Percentiles rank a stretch among this genome's conserved stretches.
These are phyloP conservation scores for Rhodofomes roseus DNA, from an alignment of 1,284 basidiomycete genomes.

Conservation along the genomic window DNA sequence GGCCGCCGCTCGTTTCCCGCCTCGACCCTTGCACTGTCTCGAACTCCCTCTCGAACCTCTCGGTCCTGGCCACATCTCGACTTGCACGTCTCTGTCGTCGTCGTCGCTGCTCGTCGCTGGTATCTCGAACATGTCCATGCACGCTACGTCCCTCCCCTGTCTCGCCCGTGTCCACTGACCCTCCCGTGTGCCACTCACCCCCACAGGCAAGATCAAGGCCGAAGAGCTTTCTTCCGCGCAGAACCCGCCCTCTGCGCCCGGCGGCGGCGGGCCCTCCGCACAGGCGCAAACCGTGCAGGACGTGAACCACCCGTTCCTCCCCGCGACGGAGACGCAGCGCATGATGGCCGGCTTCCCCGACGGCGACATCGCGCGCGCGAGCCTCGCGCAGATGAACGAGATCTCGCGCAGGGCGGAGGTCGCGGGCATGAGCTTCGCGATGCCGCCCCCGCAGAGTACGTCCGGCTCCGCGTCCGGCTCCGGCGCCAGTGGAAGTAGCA, in stretches of 20 bases:
- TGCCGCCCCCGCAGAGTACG: not conserved
- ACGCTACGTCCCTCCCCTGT: not conserved
- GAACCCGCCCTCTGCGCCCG: slow-evolving; percentile 9
- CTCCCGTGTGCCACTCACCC: not conserved
- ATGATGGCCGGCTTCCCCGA: slow-evolving; percentile 52
- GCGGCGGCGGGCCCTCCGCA: slow-evolving; percentile 11
- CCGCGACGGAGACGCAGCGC: slow-evolving; percentile 54
- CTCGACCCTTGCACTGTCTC: slow-evolving; percentile 4
- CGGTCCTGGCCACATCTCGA: too few relatives aligned
- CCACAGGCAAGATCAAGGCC: slow-evolving; percentile 25
- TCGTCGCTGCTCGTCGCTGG: too few relatives aligned
- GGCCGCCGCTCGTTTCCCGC: not conserved
- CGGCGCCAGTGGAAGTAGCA: slow-evolving; percentile 8
- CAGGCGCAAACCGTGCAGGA: slow-evolving; percentile 23
- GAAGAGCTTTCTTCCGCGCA: slow-evolving; percentile 21
- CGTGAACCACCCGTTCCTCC: slow-evolving; percentile 47
- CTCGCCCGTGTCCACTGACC: not conserved
- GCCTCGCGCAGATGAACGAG: slow-evolving; percentile 72
- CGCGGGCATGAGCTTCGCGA: slow-evolving; percentile 39
- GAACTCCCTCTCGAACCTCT: not conserved
- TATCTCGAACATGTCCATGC: not conserved
- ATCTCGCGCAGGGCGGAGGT: slow-evolving; percentile 57
- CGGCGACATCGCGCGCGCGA: slow-evolving; percentile 55
- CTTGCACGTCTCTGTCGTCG: too few relatives aligned
- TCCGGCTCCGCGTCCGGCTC: not conserved